Conservation (phyloP, 2,329 filamentous ascomycete genomes). For the Phaeosphaeria sp. region DNA sequence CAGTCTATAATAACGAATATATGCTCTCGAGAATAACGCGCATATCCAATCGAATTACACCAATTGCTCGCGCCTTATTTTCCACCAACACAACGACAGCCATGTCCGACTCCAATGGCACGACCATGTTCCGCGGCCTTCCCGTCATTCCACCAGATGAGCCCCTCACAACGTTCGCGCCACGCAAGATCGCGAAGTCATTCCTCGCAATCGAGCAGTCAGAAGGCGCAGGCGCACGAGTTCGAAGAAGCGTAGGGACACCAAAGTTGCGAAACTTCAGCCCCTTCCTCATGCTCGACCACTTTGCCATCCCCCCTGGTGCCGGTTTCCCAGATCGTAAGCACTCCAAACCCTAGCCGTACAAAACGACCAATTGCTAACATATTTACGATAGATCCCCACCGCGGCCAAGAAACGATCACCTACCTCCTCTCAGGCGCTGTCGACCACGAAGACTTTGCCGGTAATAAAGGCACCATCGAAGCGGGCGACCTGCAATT, state of each 20-base stretch:
- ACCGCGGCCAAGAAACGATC: conserved; percentile 85
- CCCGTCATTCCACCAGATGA: conserved; percentile 54
- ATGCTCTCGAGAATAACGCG: conserved; percentile 50
- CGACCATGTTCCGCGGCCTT: conserved; percentile 54
- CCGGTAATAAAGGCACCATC: conserved; percentile 84
- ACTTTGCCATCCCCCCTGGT: conserved; percentile 80
- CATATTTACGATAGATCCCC: conserved; percentile 58
- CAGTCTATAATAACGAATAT: conserved; percentile 48
- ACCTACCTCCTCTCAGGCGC: conserved; percentile 88
- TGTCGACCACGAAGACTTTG: conserved; percentile 92
- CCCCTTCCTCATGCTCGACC: conserved; percentile 93
- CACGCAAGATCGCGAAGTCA: conserved; percentile 80
- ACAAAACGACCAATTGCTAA: not conserved
- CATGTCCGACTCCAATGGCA: conserved; percentile 38
- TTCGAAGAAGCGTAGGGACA: conserved; percentile 87
- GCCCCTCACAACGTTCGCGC: conserved; percentile 49
- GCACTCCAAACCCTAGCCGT: not conserved
- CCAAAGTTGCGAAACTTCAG: conserved; percentile 83
- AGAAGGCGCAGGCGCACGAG: conserved; percentile 86
- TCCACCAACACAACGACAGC: conserved; percentile 27
- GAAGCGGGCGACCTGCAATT: conserved; percentile 91
- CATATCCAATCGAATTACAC: conserved; percentile 37
- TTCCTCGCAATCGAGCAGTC: conserved; percentile 86
- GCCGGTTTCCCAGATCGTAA: conserved; percentile 84
- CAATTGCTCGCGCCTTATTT: conserved; percentile 26